These are phyloP conservation scores for Pythium pyrilobum DNA, from an alignment of 352 stramenopile genomes.

Conservation along the genomic window DNA sequence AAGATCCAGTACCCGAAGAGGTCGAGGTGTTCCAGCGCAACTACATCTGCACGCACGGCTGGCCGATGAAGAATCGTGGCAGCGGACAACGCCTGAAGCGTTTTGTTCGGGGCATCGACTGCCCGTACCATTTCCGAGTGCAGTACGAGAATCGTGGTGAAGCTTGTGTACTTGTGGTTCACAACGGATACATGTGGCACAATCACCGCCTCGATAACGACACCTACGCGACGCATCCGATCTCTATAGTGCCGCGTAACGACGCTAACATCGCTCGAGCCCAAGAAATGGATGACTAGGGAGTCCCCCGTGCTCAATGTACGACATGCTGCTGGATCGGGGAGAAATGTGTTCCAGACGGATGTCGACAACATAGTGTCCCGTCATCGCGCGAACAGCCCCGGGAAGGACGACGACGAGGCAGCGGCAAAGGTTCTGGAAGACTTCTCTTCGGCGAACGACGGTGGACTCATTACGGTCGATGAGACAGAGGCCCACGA, in stretches of 20 bases:
- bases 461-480: not conserved
- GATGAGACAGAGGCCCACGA: not conserved
- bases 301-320: not conserved
- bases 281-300: not conserved
- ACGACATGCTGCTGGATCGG: not conserved
- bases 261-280: not conserved
- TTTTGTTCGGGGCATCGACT: not conserved
- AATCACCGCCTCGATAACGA: not conserved
- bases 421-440: not conserved
- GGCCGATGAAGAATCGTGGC: not conserved
- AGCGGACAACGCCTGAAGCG: not conserved
- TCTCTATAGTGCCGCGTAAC: not conserved
- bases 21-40: not conserved
- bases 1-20: too few species aligned
- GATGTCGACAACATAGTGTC: not conserved
- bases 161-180: not conserved
- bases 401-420: not conserved
- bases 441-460: not conserved
- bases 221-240: not conserved
- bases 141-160: not conserved
- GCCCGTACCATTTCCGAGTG: not conserved
- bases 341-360: not conserved
- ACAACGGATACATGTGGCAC: not conserved
- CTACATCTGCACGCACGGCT: not conserved
- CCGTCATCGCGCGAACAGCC: not conserved